These are phyloP conservation scores for Eimeria acervulina DNA, from an alignment of 169 alveolate genomes.

Conservation along the genomic window DNA sequence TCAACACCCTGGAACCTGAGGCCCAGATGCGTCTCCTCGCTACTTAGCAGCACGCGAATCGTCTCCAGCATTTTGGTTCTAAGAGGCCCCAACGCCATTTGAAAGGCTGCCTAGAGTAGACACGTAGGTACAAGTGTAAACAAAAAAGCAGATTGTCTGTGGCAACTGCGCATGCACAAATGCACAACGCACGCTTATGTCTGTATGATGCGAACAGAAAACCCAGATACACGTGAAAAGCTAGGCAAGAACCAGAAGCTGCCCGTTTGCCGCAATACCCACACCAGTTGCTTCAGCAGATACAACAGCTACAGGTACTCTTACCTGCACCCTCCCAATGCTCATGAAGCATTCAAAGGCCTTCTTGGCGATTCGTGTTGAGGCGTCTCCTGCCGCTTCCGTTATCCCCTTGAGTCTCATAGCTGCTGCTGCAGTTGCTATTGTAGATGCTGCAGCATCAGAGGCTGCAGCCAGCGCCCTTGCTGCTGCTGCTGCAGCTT, in stretches of 20 bases:
- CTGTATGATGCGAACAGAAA: not conserved
- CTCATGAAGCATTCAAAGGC: slow-evolving; percentile 26
- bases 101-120: slow-evolving; percentile 6
- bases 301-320: not conserved
- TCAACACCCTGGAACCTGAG: slow-evolving; percentile 74
- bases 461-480: slow-evolving; percentile 42
- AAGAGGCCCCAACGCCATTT: not conserved
- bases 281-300: slow-evolving; percentile 9
- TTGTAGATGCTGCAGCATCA: slow-evolving; percentile 40
- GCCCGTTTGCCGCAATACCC: not conserved
- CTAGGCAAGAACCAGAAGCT: not conserved
- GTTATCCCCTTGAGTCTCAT: not conserved
- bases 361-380: slow-evolving; percentile 22
- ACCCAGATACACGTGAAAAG: not conserved
- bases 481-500: slow-evolving; percentile 62
- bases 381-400: not conserved
- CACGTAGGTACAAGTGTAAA: not conserved
- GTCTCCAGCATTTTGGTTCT: slow-evolving; percentile 54
- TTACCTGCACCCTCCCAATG: slow-evolving; percentile 31
- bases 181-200: no score
- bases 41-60: slow-evolving; percentile 32
- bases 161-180: not conserved
- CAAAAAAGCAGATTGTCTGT: not conserved
- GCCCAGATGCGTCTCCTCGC: slow-evolving; percentile 70
- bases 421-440: slow-evolving; percentile 1